Evolutionary conservation across 2,329 filamentous ascomycete genomes (phyloP).

Genomic region (Phyllosticta ampelicida): DNA sequence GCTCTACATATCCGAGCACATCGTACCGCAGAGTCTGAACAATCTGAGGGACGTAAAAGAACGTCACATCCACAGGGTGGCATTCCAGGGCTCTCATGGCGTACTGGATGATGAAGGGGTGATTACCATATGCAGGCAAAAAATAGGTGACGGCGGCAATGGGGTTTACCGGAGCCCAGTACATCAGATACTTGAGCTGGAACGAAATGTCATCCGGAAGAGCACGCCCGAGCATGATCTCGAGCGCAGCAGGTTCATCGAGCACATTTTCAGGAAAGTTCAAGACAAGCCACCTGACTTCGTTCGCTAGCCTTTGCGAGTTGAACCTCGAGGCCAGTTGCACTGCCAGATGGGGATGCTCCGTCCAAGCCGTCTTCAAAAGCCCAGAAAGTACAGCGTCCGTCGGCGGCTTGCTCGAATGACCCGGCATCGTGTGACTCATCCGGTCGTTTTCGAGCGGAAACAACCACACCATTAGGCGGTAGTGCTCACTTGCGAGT

Average conservation of each 20-base stretch:
- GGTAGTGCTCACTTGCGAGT: slow-evolving; percentile 72
- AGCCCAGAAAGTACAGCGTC: slow-evolving; percentile 48
- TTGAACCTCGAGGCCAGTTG: slow-evolving; percentile 73
- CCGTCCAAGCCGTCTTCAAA: slow-evolving; percentile 74
- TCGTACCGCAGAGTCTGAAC: slow-evolving; percentile 94
- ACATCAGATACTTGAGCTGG: slow-evolving; percentile 87
- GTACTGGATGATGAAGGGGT: slow-evolving; percentile 91
- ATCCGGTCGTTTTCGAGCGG: slow-evolving; percentile 59
- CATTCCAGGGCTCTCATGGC: slow-evolving; percentile 91
- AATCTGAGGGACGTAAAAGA: slow-evolving; percentile 98
- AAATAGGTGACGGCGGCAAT: slow-evolving; percentile 91
- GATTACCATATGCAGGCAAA: slow-evolving; percentile 77
- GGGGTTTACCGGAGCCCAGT: slow-evolving; percentile 87
- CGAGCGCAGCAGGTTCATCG: slow-evolving; percentile 68
- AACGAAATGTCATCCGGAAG: slow-evolving; percentile 70
- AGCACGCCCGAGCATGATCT: slow-evolving; percentile 66
- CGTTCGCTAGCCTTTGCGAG: slow-evolving; percentile 58
- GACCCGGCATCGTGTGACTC: slow-evolving; percentile 37
- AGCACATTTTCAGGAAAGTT: slow-evolving; percentile 77
- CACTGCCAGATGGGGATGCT: slow-evolving; percentile 77
- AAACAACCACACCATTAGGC: slow-evolving; percentile 80
- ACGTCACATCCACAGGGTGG: slow-evolving; percentile 91
- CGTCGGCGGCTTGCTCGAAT: slow-evolving; percentile 30
- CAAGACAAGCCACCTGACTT: slow-evolving; percentile 69
- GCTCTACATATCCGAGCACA: slow-evolving; percentile 82